Conservation (phyloP, 805 yeast genomes). For the Wickerhamiella brachini region DNA sequence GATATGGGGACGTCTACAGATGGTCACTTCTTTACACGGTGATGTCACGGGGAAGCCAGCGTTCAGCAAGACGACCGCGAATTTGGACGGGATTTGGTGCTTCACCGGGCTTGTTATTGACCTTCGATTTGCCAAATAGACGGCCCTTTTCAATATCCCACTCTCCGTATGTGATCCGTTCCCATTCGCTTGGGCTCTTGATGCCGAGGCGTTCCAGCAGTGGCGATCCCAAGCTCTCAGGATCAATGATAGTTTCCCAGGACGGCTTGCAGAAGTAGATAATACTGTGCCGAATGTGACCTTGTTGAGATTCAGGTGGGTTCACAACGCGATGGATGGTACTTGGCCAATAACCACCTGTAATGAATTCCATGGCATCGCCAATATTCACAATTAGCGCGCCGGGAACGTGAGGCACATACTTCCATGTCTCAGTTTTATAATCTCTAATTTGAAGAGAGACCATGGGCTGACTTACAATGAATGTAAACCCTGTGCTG, state of each 20-base stretch:
- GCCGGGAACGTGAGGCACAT: slow-evolving; percentile 26
- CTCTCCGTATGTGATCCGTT: slow-evolving; percentile 27
- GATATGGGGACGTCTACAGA: too few species aligned
- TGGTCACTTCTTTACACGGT: slow-evolving; percentile 1
- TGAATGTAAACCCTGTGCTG: slow-evolving; percentile 29
- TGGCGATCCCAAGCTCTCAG: slow-evolving; percentile 29
- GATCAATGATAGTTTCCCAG: slow-evolving; percentile 28
- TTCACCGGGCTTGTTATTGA: slow-evolving; percentile 26
- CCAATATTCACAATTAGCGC: slow-evolving; percentile 32
- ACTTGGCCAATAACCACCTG: slow-evolving; percentile 36
- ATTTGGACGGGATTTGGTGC: slow-evolving; percentile 28
- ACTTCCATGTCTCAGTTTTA: slow-evolving; percentile 26
- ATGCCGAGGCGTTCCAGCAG: slow-evolving; percentile 26
- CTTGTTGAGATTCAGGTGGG: slow-evolving; percentile 32
- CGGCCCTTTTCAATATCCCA: slow-evolving; percentile 37
- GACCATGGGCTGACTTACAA: slow-evolving; percentile 30
- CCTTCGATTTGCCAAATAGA: slow-evolving; percentile 30
- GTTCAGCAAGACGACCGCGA: slow-evolving; percentile 31
- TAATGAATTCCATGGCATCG: slow-evolving; percentile 29
- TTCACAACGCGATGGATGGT: slow-evolving; percentile 36
- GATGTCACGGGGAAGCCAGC: slow-evolving; percentile 28
- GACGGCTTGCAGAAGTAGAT: slow-evolving; percentile 34
- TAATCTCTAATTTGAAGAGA: slow-evolving; percentile 30
- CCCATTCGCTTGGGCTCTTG: slow-evolving; percentile 24
- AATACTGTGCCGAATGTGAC: slow-evolving; percentile 27